phyloP scores from a whole-genome alignment of 1,284 basidiomycete species.

The Cutaneotrichosporon sp. region DNA sequence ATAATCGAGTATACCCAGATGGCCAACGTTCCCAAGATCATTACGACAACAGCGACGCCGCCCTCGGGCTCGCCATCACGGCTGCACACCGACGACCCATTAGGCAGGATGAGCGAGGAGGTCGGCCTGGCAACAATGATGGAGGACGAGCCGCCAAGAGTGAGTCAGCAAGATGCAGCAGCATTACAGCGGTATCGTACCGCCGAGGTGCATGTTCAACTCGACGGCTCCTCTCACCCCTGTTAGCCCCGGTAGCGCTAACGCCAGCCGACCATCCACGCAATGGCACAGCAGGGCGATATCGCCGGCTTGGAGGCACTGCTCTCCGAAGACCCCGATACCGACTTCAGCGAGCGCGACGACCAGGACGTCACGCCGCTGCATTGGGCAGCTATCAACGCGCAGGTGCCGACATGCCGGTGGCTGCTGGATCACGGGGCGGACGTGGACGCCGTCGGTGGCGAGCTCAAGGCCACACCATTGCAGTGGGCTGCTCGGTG shows the following conservation, averaged over 20 bases:
- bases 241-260: too few relatives aligned
- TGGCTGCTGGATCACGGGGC: constrained; percentile 90
- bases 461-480: constrained; percentile 91
- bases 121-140: constrained; percentile 35
- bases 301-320: constrained; percentile 62
- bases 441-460: constrained; percentile 87
- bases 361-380: constrained; percentile 87
- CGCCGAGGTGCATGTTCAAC: too few relatives aligned
- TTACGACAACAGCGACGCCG: constrained; percentile 17
- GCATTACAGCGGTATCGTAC: too few relatives aligned
- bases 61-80: constrained; percentile 4
- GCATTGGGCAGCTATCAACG: constrained; percentile 80
- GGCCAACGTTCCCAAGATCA: constrained; percentile 14
- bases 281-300: constrained; percentile 84
- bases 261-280: constrained; percentile 61
- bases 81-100: constrained; percentile 9
- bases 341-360: constrained; percentile 66
- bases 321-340: constrained; percentile 60
- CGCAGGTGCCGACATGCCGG: constrained; percentile 43
- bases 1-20: background rate
- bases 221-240: too few relatives aligned
- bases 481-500: constrained; percentile 91
- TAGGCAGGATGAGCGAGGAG: constrained; percentile 23
- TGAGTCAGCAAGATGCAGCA: too few relatives aligned
- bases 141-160: constrained; percentile 21